Base-by-base conservation (phyloP, 1,284 basidiomycete genomes). In the Ustilago xerochloae region DNA sequence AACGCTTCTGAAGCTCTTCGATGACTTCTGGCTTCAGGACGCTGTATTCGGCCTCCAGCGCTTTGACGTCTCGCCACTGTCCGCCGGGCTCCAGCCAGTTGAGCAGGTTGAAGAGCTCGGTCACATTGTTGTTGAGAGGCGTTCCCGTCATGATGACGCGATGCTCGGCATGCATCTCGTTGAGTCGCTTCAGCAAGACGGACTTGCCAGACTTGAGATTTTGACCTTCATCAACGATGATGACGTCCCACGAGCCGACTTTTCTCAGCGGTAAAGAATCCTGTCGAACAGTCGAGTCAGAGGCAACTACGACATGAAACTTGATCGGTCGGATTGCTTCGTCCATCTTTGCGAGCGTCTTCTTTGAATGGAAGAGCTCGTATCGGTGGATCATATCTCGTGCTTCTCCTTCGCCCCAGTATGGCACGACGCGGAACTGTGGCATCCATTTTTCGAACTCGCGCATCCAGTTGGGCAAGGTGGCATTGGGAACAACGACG, bases 101-200 rank as follows among this genome's bases (percentile, higher is more conserved):
- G 62, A 78, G 64, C 47, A 77, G 64, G 16, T 78, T 73, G 69
- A 76, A 79, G 48, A 81, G 73, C 66, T 99, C 96, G 54, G 93
- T 89, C 35, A 98, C 91, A 80, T 97, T 98, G 86, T 98, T 98
- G 85, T 99, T 97, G 54, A 99, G 86, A 2, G 96, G 96, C 1
- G 97, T 98, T 88, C 94, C 81, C 16, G 95, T 97, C 89, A 98
- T 91, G 55, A 98, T 90, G 43, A 98, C 88, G 18, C 93, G 90
- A 81, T 97, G 93, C 3, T 89, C 87, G 32, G 89, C 89, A 32
- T 90, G 91, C 56, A 98, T 86, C 68, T 92, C 91, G 55, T 91
- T 91, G 59, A 98, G 86, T 78, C 88, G 90, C 87, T 95, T 97
- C 24, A 98, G 88, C 54, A 94, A 85, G 72, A 90, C 92, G 10